Evolutionary conservation across 2,329 filamentous ascomycete genomes (phyloP), one percentile per base, ranked within the genome.

Genomic region (Chalara sp.): DNA sequence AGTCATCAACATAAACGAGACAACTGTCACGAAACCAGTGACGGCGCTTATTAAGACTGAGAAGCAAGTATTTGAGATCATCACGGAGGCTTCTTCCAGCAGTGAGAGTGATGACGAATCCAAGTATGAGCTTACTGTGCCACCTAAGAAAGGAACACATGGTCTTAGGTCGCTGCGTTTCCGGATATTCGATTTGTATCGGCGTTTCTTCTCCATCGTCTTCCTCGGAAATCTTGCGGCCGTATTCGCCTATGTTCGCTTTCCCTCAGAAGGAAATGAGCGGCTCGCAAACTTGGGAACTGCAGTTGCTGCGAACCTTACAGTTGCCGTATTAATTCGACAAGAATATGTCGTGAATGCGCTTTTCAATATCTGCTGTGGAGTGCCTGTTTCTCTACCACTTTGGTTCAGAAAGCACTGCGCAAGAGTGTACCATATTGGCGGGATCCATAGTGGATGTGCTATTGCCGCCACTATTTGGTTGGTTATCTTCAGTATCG

Each of bases 191-290:
- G 76, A 76, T 49, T 69, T 76, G 28, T 83, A 83, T 59, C 74
- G 79, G 31, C 72, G 75, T 5, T 70, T 83, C 4, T 81, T 83
- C 64, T 75, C 75, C 41, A 46, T 81, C 8, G 68, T 79, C 30
- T 73, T 76, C 52, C 56, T 79, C 37, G 62, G 67, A 52, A 83
- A 83, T 57, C 56, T 76, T 48, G 41, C 46, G 10, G 49, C 58
- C 69, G 53, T 78, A 48, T 57, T 75, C 32, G 57, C 67, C 48
- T 58, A 68, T 43, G 60, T 61, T 28, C 53, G 67, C 33, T 59
- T 63, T 44, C 41, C 32, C 30, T 33, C 42, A 4, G 32, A 47
- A 44, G 39, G 37, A 6, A 40, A 43, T 39, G 21, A 21, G 21
- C 50, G 31, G n/a, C 35, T 44, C 33, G 46, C 30, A 45, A 47